Evolutionary conservation across 768 basidiomycete genomes (phyloP), one percentile per base, ranked within the genome.

Genomic region (Lentinula sp.): DNA sequence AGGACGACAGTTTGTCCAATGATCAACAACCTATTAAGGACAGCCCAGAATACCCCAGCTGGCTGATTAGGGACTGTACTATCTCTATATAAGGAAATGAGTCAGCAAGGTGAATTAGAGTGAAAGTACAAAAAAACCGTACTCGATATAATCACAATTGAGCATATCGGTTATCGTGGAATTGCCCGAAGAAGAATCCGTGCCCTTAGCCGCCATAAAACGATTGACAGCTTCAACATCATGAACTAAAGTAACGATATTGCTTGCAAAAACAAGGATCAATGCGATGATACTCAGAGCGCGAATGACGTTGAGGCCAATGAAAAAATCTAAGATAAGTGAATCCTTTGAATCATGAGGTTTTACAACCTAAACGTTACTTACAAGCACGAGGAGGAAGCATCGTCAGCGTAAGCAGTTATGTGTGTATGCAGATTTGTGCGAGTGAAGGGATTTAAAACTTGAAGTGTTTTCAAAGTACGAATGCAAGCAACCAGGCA

Each of bases 11-110:
- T 81, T 71, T 94, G 88, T 74, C 89, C 86, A 60, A 92, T 79
- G 73, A 95, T 90, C 69, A 96, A 80, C n/a, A 96, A 74, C 48
- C 89, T 85, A 66, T 91, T 87, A 61, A 95, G 80, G 49, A 95
- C 84, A 2, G 92, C 88, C 91, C 93, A 97, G 74, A 97, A 96
- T 23, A 87, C 84, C 31, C 95, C 95, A 6, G 92, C 95, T 50
- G 93, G 78, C 71, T 96, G 94, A 73, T 94, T 93, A 2, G 94
- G 94, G n/a, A 97, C 91, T 0, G 93, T 92, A 72, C 87, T 90
- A 57, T 87, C 83, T 67, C 80, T 84, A 62, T 11, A 57, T 53
- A 52, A 15, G 42, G 46, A 13, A 46, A 35, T 23, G 23, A 57
- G 16, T 55, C 43, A 28, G 15, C 10, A 11, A 13, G 10, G 35